Evolutionary conservation across 768 basidiomycete genomes (phyloP).

Genomic region (Thelephora ganbajun): DNA sequence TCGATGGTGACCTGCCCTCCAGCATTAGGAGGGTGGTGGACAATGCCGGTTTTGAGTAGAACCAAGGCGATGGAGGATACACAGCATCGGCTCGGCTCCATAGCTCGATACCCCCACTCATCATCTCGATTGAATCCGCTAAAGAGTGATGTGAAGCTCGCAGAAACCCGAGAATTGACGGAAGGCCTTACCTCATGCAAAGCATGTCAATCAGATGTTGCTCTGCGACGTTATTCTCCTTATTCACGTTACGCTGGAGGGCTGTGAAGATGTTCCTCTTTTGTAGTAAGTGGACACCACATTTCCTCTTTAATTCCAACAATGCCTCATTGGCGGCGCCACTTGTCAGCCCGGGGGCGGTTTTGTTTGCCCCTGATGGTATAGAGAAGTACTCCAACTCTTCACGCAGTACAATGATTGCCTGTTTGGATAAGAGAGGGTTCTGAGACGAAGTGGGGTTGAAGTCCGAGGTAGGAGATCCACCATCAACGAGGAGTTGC

Average conservation of each 20-base stretch:
- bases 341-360: conserved; percentile 37
- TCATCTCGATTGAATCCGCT: conserved; percentile 98
- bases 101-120: conserved; percentile 92
- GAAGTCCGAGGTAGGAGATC: conserved; percentile 41
- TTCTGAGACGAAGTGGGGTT: conserved; percentile 64
- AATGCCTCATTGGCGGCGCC: conserved; percentile 66
- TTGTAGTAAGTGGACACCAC: conserved; percentile 78
- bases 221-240: conserved; percentile 97
- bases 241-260: conserved; percentile 95
- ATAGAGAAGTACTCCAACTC: conserved; percentile 98
- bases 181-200: conserved; percentile 79
- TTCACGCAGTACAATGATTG: conserved; percentile 95
- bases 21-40: conserved; percentile 40
- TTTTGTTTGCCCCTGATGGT: conserved; percentile 52
- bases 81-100: conserved; percentile 93
- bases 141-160: neutral
- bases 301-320: conserved; percentile 70
- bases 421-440: conserved; percentile 88
- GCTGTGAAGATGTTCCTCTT: conserved; percentile 94
- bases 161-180: neutral
- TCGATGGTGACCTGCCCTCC: conserved; percentile 72
- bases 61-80: conserved; percentile 98
- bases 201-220: conserved; percentile 99
- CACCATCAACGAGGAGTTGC: conserved; percentile 65
- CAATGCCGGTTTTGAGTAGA: conserved; percentile 91